phyloP scores from a whole-genome alignment of 2,329 filamentous ascomycete genomes.

The Alternaria conjuncta region DNA sequence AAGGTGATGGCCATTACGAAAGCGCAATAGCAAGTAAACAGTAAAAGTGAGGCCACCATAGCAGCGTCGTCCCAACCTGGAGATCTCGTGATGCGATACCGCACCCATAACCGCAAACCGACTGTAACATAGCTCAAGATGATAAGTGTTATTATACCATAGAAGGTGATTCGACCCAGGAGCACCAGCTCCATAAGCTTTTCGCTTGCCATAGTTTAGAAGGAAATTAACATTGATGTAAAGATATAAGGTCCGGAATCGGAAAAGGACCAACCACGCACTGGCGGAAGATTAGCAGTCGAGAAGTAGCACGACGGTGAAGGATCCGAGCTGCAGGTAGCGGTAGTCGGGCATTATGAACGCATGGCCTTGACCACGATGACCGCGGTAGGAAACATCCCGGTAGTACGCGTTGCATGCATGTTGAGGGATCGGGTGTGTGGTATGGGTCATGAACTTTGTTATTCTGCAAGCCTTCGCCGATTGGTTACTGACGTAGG shows the following conservation, averaged over 20 bases:
- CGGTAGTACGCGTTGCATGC: constrained; percentile 12
- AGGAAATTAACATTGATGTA: constrained; percentile 1
- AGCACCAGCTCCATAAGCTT: constrained; percentile 24
- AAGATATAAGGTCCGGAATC: background rate
- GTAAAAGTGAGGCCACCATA: constrained; percentile 36
- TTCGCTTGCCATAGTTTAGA: constrained; percentile 8
- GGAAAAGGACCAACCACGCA: constrained; percentile 9
- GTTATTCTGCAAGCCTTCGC: constrained; percentile 2
- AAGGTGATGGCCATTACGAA: constrained; percentile 26
- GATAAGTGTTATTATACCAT: constrained; percentile 36
- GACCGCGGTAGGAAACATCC: constrained; percentile 15
- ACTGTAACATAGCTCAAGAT: constrained; percentile 37
- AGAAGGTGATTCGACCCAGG: constrained; percentile 27
- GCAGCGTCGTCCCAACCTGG: constrained; percentile 44
- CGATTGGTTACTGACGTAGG: constrained; percentile 14
- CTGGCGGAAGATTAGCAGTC: constrained; percentile 9
- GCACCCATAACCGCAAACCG: constrained; percentile 41
- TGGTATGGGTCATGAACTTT: constrained; percentile 18
- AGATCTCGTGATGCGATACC: constrained; percentile 40
- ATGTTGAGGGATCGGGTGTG: constrained; percentile 8
- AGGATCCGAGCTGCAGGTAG: background rate
- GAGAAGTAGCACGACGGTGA: constrained; percentile 1
- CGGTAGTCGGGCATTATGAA: constrained; percentile 21
- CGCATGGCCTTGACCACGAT: constrained; percentile 2
- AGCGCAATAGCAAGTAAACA: constrained; percentile 33